Percentiles rank a stretch among this genome's conserved stretches.
These are phyloP conservation scores for Aspergillus nanangensis DNA, from an alignment of 495 filamentous ascomycete genomes.

Conservation along the genomic window DNA sequence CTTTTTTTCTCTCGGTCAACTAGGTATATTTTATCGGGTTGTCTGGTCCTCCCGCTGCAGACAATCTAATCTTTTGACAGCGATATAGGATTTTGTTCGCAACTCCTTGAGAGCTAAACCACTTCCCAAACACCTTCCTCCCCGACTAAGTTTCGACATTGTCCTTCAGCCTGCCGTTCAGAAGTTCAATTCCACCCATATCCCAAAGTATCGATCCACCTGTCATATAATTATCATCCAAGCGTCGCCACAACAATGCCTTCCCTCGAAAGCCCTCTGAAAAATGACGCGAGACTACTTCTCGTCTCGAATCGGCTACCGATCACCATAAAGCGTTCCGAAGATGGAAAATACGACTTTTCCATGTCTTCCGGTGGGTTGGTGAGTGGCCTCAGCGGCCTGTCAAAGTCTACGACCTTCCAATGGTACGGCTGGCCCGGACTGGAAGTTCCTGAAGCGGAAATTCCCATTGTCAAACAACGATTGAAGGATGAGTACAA, in stretches of 20 bases:
- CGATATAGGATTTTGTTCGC: no score
- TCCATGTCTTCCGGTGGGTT: slow-evolving; percentile 94
- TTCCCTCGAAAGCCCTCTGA: slow-evolving; percentile 25
- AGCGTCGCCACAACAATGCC: slow-evolving; percentile 26
- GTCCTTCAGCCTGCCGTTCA: no score
- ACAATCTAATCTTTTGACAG: no score
- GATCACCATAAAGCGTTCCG: slow-evolving; percentile 88
- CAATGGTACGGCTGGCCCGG: slow-evolving; percentile 99
- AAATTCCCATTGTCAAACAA: slow-evolving; percentile 57
- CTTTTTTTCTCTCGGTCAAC: slow-evolving; percentile 6
- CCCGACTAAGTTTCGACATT: no score
- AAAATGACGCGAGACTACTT: slow-evolving; percentile 53
- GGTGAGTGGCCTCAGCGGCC: slow-evolving; percentile 82
- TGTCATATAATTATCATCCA: no score
- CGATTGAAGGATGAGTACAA: slow-evolving; percentile 68
- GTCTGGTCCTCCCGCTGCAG: no score
- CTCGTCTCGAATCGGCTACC: slow-evolving; percentile 91
- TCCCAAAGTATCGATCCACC: no score
- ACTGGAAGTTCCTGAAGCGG: slow-evolving; percentile 71
- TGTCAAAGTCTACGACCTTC: slow-evolving; percentile 88
- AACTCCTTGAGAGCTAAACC: no score
- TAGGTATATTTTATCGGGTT: no score
- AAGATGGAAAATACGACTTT: slow-evolving; percentile 80
- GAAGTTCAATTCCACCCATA: no score
- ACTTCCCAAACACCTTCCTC: no score